Conservation (phyloP, 73 alveolate genomes). For the Paramecium sexaurelia region DNA sequence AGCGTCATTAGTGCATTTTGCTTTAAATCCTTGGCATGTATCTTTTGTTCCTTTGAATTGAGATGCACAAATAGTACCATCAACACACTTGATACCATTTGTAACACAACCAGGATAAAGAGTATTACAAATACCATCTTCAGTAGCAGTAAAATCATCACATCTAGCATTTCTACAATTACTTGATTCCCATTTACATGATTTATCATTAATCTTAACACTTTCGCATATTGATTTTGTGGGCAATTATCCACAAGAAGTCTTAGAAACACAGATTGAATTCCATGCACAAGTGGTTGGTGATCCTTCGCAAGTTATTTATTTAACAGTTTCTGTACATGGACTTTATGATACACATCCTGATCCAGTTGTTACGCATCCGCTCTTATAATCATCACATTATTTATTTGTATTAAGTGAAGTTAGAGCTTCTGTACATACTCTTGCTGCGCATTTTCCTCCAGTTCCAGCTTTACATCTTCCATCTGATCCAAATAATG, state of each 20-base stretch:
- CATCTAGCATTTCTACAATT: background rate
- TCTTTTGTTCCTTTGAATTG: background rate
- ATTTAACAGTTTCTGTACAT: background rate
- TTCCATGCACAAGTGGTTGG: background rate
- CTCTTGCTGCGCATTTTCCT: slow-evolving; percentile 21
- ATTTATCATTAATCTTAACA: background rate
- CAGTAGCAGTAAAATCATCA: background rate
- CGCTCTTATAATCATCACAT: slow-evolving; percentile 10
- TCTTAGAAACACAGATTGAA: slow-evolving; percentile 23
- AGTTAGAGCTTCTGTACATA: slow-evolving; percentile 36
- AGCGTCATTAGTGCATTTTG: background rate
- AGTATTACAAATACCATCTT: background rate
- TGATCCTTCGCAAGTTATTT: background rate
- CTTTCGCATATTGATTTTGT: background rate
- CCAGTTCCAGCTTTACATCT: background rate
- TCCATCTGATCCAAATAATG: slow-evolving; percentile 38
- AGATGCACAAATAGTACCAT: background rate
- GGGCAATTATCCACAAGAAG: background rate
- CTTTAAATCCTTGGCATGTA: background rate
- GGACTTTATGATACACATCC: background rate
- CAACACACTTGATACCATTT: slow-evolving; percentile 3
- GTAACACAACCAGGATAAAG: background rate
- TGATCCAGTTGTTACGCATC: slow-evolving; percentile 44
- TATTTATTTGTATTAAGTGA: background rate
- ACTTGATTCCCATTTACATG: slow-evolving; percentile 31